Evolutionary conservation across 1,139 yeast species (phyloP), one percentile per base, ranked within the genome.

Genomic region (Groenewaldozyma sp.): DNA sequence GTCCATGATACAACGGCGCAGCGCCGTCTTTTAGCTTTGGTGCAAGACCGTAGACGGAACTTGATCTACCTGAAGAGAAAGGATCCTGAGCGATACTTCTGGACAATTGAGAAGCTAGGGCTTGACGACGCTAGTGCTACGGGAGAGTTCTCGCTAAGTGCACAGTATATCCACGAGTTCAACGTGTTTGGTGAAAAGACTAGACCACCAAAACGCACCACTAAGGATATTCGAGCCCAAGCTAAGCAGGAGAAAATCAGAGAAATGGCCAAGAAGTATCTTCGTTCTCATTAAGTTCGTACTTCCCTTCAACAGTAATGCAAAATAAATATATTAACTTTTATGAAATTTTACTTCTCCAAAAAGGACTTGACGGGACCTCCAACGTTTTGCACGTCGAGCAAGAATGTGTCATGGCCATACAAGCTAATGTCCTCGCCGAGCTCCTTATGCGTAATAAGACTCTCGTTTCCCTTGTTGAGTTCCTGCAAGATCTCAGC

Each of bases 331-430:
- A 14, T 9, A 13, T 16, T 22, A 34, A 10, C 22, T 13, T 3
- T 16, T 14, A n/a, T n/a, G 24, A 22, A 32, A 35, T 20, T 14
- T 24, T 38, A 38, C 9, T 32, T 33, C 42, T 67, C 70, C 45
- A 84, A 65, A 54, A 87, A 87, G 40, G 61, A 53, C 50, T 73
- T 73, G 18, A 87, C 78, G 9, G 93, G 91, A 3, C 70, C 73
- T 4, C 96, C 96, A 39, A 87, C 78, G 53, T 84, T 78, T 49
- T 81, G 79, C 43, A 82, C 66, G 47, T 86, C 86, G 40, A 87
- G 64, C 48, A 87, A 64, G 56, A 87, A 87, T 0, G 96, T 87
- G 58, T 87, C 96, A 53, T 87, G 96, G 2, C 96, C 96, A 58
- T 74, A 87, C 53, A 80, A 71, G 54, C 93, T 80, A 28, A 82